Evolutionary conservation across 2,329 filamentous ascomycete genomes (phyloP), one percentile per base, ranked within the genome.

Genomic region (Colletotrichum echinochloae): DNA sequence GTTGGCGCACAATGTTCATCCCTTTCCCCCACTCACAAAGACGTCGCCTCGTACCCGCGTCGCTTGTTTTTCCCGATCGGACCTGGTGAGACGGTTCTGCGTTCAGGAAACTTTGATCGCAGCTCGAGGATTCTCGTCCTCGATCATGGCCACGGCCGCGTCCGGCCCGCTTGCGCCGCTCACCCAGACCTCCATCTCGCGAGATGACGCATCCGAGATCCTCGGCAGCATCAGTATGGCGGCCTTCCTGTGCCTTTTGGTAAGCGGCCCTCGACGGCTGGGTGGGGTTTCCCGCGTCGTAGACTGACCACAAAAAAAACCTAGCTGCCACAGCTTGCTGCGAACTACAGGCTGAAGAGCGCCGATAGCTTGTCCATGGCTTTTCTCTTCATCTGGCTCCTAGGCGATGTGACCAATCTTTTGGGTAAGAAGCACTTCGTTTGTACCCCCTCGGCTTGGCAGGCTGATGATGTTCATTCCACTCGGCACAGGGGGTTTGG

Each of bases 331-430:
- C 66, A 69, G 16, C 66, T 69, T 11, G 55, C 41, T 11, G 35
- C 66, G 14, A 69, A 69, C 30, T 69, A 69, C 18, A 57, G 51
- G 20, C 20, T 57, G 1, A 56, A 65, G 23, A 69, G 66, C 44
- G 66, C 66, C 9, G 66, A 69, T 23, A 69, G 66, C 54, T 41
- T 69, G 48, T 69, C 66, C 18, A 69, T 69, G 61, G 66, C 66
- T 0, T 69, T 69, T 0, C 61, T 69, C 7, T 65, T 69, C 20
- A 56, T 69, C 18, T 69, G 66, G 66, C 55, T 69, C 11, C 14
- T 66, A 0, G 66, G 66, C 5, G 66, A 69, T 0, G 35, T 69
- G 3, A 55, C 66, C 18, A 69, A 69, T 48, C 62, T 69, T 0
- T 2, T 69, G 12, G 66, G 66, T 69, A 37, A 51, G 59, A 61